Conservation (phyloP, 2,329 filamentous ascomycete species). For the Colletotrichum sp. region DNA sequence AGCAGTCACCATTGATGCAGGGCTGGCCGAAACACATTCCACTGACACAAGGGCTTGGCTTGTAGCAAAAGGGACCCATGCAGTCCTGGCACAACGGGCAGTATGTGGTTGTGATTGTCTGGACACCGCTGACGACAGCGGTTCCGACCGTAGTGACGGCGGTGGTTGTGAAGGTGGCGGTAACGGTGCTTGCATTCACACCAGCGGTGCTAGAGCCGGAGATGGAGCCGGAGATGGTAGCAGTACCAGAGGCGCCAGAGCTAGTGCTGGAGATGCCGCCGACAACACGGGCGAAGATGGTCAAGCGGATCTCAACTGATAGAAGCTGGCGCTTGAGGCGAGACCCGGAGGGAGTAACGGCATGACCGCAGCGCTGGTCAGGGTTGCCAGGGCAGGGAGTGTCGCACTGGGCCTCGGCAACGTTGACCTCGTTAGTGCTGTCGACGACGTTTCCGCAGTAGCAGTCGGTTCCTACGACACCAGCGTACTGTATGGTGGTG, state of each 20-base stretch:
- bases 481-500: not conserved
- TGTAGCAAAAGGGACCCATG: not conserved
- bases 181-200: not conserved
- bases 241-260: not conserved
- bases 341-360: constrained; percentile 4
- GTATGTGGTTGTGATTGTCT: not conserved
- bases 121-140: not conserved
- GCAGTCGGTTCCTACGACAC: constrained; percentile 13
- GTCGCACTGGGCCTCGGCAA: constrained; percentile 32
- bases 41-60: not conserved
- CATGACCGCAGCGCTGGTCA: constrained; percentile 46
- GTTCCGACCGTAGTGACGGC: not conserved
- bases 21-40: not conserved
- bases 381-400: constrained; percentile 44
- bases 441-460: constrained; percentile 22
- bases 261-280: not conserved
- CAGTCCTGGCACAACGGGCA: not conserved
- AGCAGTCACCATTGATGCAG: constrained; percentile 21
- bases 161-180: not conserved
- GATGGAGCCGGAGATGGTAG: not conserved
- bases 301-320: not conserved
- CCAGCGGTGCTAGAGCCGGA: not conserved
- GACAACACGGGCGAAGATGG: not conserved
- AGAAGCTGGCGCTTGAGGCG: not conserved
- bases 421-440: not conserved